Evolutionary conservation across 208 protist genomes (phyloP), one percentile per base, ranked within the genome.

Genomic region (Leishmania lainsoni): DNA sequence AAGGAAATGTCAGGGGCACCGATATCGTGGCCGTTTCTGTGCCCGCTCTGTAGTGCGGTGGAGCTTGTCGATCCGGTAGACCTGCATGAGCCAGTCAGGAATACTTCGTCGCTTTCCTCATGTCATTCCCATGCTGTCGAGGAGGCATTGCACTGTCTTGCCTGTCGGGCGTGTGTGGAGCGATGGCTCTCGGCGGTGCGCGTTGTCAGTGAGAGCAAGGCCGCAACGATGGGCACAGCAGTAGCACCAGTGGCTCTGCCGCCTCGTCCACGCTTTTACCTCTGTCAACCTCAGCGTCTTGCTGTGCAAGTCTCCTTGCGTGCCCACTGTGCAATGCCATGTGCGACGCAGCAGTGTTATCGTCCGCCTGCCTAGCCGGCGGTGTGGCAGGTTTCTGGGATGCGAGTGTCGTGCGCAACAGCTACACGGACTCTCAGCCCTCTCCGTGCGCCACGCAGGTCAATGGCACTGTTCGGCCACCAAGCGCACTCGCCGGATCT

Each of bases 61-160:
- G 72, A 83, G 35, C 80, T 92, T 22, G 49, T 56, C 0, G 76
- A 92, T 56, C 88, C 88, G 14, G 88, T 92, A n/a, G 68, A 83
- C n/a, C 79, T 92, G 39, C 88, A 92, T 65, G 58, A 32, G n/a
- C 42, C 68, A 14, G 54, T n/a, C 1, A 20, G 8, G 5, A 29
- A 49, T 12, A 9, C 49, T 32, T 4, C 59, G 0, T 58, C 71
- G 14, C 29, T 49, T 42, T 59, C 71, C 16, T n/a, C 48, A 4
- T 4, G 26, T 29, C 42, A 29, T 29, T 68, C 65, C 3, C 39
- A 3, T 3, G 17, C 59, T 22, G 77, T 22, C 16, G 51, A 59
- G 32, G 70, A 26, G 17, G 9, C 59, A 17, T 12, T 54, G 10
- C 76, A 84, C 51, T 89, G 86, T 51, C 83, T 90, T 9, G 89